Conservation (phyloP, 129 eudicot genomes). For the Flaveria linearis region DNA sequence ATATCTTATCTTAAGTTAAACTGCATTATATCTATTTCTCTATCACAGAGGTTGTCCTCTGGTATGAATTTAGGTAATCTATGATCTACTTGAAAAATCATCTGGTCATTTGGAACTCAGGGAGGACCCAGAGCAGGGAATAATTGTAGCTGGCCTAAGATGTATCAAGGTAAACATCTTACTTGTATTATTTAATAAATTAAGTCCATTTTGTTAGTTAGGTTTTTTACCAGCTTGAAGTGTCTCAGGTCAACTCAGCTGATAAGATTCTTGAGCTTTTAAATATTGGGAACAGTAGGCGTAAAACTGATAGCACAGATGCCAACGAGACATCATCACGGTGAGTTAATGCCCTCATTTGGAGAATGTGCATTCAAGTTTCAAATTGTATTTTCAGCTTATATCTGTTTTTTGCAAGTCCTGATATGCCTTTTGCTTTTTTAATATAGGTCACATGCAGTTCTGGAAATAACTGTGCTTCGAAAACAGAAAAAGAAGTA, state of each 20-base stretch:
- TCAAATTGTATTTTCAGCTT: not conserved
- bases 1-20: not conserved
- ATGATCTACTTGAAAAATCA: slow-evolving; percentile 92
- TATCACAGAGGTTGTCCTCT: slow-evolving; percentile 8
- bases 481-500: slow-evolving; percentile 67
- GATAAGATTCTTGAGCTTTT: slow-evolving; percentile 88
- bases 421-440: slow-evolving; percentile 29
- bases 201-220: not conserved
- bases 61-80: slow-evolving; percentile 74
- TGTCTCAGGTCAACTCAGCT: slow-evolving; percentile 76
- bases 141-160: slow-evolving; percentile 83
- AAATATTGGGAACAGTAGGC: slow-evolving; percentile 85
- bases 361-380: slow-evolving; percentile 14
- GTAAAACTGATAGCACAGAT: slow-evolving; percentile 95
- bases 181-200: slow-evolving; percentile 6
- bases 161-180: slow-evolving; percentile 62
- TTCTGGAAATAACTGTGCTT: slow-evolving; percentile 75
- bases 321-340: slow-evolving; percentile 91
- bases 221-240: not conserved
- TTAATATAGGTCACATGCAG: slow-evolving; percentile 83
- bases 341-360: slow-evolving; percentile 47
- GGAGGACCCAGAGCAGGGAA: slow-evolving; percentile 94
- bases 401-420: slow-evolving; percentile 22
- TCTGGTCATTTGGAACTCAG: slow-evolving; percentile 96
- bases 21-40: slow-evolving; percentile 6